phyloP scores from a whole-genome alignment of 345 rosid genomes.

The Draba incana region DNA sequence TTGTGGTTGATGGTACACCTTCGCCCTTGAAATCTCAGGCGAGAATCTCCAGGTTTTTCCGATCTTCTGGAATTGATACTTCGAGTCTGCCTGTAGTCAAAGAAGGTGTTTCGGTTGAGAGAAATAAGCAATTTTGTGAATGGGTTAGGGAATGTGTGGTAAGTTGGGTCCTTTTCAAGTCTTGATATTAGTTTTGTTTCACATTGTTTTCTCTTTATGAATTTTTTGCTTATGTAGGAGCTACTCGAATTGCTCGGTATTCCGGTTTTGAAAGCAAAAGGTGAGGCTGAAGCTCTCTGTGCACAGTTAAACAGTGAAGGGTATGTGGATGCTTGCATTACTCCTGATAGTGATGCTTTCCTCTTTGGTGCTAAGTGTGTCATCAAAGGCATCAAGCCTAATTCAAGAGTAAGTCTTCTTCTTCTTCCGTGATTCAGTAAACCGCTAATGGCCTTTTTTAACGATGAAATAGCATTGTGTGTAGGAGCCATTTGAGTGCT shows the following conservation, averaged over 20 bases:
- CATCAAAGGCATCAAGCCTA: constrained; percentile 73
- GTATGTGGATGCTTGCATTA: constrained; percentile 86
- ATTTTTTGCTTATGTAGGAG: constrained; percentile 50
- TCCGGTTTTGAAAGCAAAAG: constrained; percentile 74
- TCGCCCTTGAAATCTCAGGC: constrained; percentile 80
- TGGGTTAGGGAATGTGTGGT: constrained; percentile 82
- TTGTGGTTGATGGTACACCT: constrained; percentile 88
- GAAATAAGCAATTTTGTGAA: constrained; percentile 61
- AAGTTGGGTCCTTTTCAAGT: constrained; percentile 32
- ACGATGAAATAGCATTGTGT: constrained; percentile 23
- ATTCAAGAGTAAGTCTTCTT: constrained; percentile 58
- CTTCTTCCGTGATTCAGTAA: neutral
- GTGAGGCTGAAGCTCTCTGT: constrained; percentile 96
- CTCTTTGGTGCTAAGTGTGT: constrained; percentile 89
- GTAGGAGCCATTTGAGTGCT: constrained; percentile 95
- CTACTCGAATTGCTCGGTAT: constrained; percentile 82
- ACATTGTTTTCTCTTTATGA: neutral
- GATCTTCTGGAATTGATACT: constrained; percentile 58
- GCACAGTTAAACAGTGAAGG: constrained; percentile 81
- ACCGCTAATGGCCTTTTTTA: neutral
- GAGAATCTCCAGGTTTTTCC: constrained; percentile 63
- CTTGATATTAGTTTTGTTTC: neutral
- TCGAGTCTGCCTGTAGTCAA: constrained; percentile 45
- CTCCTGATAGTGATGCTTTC: constrained; percentile 93
- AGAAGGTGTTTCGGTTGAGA: constrained; percentile 66